Evolutionary conservation across 257 asterid species (phyloP), one percentile per base, ranked within the genome.

Genomic region (Handroanthus guayacan): DNA sequence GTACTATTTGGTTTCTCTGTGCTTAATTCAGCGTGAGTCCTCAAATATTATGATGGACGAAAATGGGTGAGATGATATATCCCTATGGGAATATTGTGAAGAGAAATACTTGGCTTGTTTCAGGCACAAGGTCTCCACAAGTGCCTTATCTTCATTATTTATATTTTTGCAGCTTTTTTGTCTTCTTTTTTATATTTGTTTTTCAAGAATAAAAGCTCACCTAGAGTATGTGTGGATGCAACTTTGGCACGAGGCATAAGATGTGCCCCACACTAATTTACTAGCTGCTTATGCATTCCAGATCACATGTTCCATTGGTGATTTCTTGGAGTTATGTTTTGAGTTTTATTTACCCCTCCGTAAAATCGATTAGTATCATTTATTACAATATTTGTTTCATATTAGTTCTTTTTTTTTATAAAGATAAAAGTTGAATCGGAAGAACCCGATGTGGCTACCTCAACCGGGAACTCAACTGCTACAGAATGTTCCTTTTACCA

Each of bases 101-200:
- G 82, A 72, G 76, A 72, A 77, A 55, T 76, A 74, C 58, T 73
- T n/a, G 80, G 48, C 83, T 82, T 76, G 92, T 84, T 85, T 84
- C 80, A 16, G 79, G 77, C 97, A 86, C 89, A 72, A 84, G 89
- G 81, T 78, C 90, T 75, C 94, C 97, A 89, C 97, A 85, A 84
- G 89, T 85, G 80, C 78, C 89, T 94, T 91, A 94, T 94, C 98
- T 75, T 80, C 83, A 69, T 76, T 80, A 39, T 9, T 58, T 61
- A n/a, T 54, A 66, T 69, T 50, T 34, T 43, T 34, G 6, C 39
- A 13, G 14, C 50, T 36, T 6, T 50, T 68, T 43, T 9, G 13
- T 3, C 63, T 13, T 13, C 4, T 11, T 50, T 54, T 16, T 41
- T n/a, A 37, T 50, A 47, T 64, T 67, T 62, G 36, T 6, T 14